These are phyloP conservation scores for Byssothecium circinans DNA, from an alignment of 2,329 filamentous ascomycete species.

Conservation along the genomic window DNA sequence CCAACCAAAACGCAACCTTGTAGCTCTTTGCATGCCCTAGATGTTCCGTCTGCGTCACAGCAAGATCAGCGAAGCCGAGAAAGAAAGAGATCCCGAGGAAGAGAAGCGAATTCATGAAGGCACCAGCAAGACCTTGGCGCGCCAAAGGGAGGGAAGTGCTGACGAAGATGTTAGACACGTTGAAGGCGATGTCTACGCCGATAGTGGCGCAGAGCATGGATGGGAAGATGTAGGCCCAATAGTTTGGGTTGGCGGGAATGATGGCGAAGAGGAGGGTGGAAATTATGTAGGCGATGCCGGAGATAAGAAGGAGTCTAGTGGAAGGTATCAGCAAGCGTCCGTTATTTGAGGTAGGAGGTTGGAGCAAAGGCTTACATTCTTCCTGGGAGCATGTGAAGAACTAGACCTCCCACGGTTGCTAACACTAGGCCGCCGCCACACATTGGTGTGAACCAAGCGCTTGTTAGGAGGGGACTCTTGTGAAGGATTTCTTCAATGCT, in stretches of 20 bases:
- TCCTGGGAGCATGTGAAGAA: constrained; percentile 40
- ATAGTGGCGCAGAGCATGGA: constrained; percentile 49
- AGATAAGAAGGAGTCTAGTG: constrained; percentile 29
- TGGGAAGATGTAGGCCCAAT: constrained; percentile 44
- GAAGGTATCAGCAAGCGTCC: background rate
- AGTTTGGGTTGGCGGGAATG: constrained; percentile 34
- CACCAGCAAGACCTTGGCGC: constrained; percentile 40
- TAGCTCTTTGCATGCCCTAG: constrained; percentile 37
- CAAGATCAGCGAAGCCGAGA: constrained; percentile 40
- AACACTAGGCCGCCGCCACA: constrained; percentile 40
- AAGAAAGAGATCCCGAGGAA: constrained; percentile 43
- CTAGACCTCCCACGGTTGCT: constrained; percentile 35
- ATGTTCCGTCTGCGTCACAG: constrained; percentile 36
- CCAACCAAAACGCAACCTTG: constrained; percentile 43
- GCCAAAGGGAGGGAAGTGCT: constrained; percentile 39
- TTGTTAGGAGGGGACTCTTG: constrained; percentile 33
- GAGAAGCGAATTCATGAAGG: constrained; percentile 40
- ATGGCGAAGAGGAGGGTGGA: constrained; percentile 40
- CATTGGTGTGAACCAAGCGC: constrained; percentile 43
- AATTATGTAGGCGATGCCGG: constrained; percentile 34
- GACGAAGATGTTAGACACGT: constrained; percentile 43
- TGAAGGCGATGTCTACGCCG: constrained; percentile 43
- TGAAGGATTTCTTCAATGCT: constrained; percentile 34
- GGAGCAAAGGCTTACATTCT: constrained; percentile 24
- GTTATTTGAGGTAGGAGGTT: background rate